Conservation (phyloP, 1,139 yeast species). For the Suhomyces kunorum region DNA sequence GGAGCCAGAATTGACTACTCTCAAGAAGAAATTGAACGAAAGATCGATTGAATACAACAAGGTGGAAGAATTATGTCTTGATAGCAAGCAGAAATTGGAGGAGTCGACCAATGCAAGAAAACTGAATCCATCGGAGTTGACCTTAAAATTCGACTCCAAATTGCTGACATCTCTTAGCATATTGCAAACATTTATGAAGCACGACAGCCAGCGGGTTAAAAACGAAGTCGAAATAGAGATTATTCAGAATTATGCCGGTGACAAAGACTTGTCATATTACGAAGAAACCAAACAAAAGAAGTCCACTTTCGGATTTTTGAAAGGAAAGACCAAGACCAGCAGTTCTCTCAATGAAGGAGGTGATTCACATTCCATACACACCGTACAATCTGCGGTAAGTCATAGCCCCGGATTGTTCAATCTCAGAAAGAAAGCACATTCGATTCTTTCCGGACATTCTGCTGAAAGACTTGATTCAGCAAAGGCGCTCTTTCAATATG, state of each 20-base stretch:
- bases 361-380: constrained; percentile 35
- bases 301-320: constrained; percentile 55
- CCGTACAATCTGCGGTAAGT: constrained; percentile 33
- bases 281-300: constrained; percentile 52
- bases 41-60: constrained; percentile 50
- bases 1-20: constrained; percentile 62
- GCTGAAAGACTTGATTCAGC: constrained; percentile 29
- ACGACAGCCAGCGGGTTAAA: constrained; percentile 71
- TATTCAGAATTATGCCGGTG: constrained; percentile 83
- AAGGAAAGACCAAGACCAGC: constrained; percentile 17
- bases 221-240: constrained; percentile 89
- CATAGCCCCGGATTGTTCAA: constrained; percentile 38
- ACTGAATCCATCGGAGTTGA: constrained; percentile 32
- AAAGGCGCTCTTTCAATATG: constrained; percentile 66
- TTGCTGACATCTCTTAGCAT: constrained; percentile 56
- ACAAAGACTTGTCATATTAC: constrained; percentile 59
- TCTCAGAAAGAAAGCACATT: constrained; percentile 37
- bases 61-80: constrained; percentile 45
- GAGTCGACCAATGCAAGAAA: constrained; percentile 44
- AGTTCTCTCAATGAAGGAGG: constrained; percentile 17
- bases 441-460: constrained; percentile 21
- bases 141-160: constrained; percentile 54
- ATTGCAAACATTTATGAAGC: constrained; percentile 64
- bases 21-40: constrained; percentile 59
- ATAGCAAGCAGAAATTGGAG: constrained; percentile 52